Percentiles rank a stretch among this genome's conserved stretches.
phyloP scores from a whole-genome alignment of 495 filamentous ascomycete species.

The Glonium stellatum region DNA sequence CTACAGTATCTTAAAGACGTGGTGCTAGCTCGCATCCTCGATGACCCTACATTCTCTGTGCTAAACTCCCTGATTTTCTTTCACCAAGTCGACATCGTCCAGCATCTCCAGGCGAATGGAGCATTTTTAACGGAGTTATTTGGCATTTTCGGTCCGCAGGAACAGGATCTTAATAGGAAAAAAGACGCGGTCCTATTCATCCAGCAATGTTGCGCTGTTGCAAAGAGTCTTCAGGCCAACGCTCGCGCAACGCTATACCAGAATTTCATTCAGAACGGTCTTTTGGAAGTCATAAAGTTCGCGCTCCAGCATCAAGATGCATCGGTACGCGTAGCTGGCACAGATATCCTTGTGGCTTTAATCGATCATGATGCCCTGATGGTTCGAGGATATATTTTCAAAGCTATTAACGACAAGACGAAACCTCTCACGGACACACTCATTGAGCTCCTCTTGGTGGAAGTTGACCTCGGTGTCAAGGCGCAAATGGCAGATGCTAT shows the following conservation, averaged over 20 bases:
- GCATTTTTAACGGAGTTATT: slow-evolving; percentile 84
- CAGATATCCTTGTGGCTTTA: slow-evolving; percentile 86
- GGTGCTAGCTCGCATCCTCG: slow-evolving; percentile 88
- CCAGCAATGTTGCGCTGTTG: slow-evolving; percentile 90
- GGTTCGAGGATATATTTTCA: slow-evolving; percentile 88
- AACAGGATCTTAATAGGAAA: slow-evolving; percentile 61
- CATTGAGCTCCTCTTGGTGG: slow-evolving; percentile 84
- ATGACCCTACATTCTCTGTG: slow-evolving; percentile 95
- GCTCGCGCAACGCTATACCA: slow-evolving; percentile 73
- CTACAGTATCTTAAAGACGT: slow-evolving; percentile 98
- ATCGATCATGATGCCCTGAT: slow-evolving; percentile 93
- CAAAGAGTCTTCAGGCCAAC: slow-evolving; percentile 84
- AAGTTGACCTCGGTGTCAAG: slow-evolving; percentile 90
- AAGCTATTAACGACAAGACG: slow-evolving; percentile 78
- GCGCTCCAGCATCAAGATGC: slow-evolving; percentile 80
- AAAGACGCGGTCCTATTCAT: slow-evolving; percentile 95
- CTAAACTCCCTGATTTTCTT: slow-evolving; percentile 98
- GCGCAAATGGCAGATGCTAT: slow-evolving; percentile 93
- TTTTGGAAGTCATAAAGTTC: slow-evolving; percentile 86
- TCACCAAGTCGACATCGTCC: slow-evolving; percentile 96
- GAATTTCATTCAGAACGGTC: slow-evolving; percentile 80
- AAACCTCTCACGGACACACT: slow-evolving; percentile 86
- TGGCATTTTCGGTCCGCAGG: slow-evolving; percentile 66
- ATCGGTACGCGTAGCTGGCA: slow-evolving; percentile 81
- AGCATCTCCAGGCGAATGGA: slow-evolving; percentile 75